Evolutionary conservation across 495 filamentous ascomycete species (phyloP).

Genomic region (Aspergillus carlsbadensis): DNA sequence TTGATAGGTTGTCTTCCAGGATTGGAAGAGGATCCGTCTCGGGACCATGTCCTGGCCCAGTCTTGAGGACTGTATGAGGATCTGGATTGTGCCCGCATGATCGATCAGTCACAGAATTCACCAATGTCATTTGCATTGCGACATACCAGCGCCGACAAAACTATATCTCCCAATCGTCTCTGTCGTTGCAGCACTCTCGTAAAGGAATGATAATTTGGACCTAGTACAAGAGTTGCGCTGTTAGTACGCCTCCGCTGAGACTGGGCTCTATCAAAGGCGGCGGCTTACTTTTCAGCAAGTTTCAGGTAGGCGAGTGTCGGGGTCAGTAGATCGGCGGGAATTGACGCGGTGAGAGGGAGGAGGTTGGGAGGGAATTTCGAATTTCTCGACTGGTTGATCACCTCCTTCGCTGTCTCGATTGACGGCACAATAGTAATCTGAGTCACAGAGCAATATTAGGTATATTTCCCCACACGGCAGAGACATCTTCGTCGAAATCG

Average conservation of each 20-base stretch:
- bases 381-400: constrained; percentile 50
- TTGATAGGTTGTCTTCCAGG: constrained; percentile 74
- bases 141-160: constrained; percentile 83
- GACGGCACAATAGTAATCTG: constrained; percentile 42
- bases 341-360: constrained; percentile 79
- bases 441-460: constrained; percentile 19
- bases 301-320: constrained; percentile 91
- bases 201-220: constrained; percentile 67
- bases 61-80: constrained; percentile 81
- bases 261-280: not conserved
- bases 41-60: constrained; percentile 82
- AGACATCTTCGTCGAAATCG: not conserved
- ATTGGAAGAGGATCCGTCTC: constrained; percentile 77
- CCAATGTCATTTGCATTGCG: constrained; percentile 3
- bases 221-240: constrained; percentile 19
- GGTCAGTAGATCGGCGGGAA: constrained; percentile 88
- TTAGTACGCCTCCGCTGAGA: constrained; percentile 16
- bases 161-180: constrained; percentile 92
- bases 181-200: constrained; percentile 88
- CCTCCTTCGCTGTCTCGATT: constrained; percentile 44
- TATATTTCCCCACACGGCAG: not conserved
- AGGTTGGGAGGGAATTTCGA: constrained; percentile 69
- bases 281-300: constrained; percentile 67
- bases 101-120: constrained; percentile 5
- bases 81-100: constrained; percentile 39